phyloP scores from a whole-genome alignment of 2,329 filamentous ascomycete genomes.

The Phialophora expanda region DNA sequence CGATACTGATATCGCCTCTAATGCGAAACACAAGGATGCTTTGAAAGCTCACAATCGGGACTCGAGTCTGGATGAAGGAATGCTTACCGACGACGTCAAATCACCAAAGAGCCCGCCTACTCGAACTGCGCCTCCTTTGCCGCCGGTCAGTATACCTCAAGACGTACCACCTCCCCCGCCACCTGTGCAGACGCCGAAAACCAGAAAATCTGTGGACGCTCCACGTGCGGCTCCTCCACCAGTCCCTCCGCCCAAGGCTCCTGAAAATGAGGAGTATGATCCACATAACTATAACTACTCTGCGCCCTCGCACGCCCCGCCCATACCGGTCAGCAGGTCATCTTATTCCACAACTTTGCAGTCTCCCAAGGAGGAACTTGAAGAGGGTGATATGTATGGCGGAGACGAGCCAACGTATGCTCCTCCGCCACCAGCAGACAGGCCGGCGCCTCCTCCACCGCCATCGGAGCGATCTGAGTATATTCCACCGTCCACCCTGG shows the following conservation, averaged over 20 bases:
- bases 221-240: constrained; percentile 74
- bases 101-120: constrained; percentile 51
- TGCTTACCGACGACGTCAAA: constrained; percentile 60
- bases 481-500: constrained; percentile 54
- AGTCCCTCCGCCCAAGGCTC: constrained; percentile 55
- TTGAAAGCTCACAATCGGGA: constrained; percentile 80
- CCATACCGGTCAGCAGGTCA: constrained; percentile 40
- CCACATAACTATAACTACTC: constrained; percentile 61
- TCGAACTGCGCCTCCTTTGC: constrained; percentile 58
- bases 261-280: constrained; percentile 55
- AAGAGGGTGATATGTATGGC: constrained; percentile 56
- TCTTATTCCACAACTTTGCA: constrained; percentile 38
- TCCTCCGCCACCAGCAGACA: constrained; percentile 43
- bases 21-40: constrained; percentile 91
- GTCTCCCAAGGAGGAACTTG: constrained; percentile 43
- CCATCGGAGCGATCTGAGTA: constrained; percentile 56
- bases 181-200: constrained; percentile 64
- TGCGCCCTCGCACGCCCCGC: constrained; percentile 44
- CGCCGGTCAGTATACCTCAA: constrained; percentile 62
- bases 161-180: constrained; percentile 67
- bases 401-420: constrained; percentile 28
- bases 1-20: constrained; percentile 95
- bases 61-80: constrained; percentile 72
- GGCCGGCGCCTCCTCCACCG: constrained; percentile 46
- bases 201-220: constrained; percentile 70